phyloP scores from a whole-genome alignment of 805 yeast genomes.

The Schwanniomyces vanrijiae region DNA sequence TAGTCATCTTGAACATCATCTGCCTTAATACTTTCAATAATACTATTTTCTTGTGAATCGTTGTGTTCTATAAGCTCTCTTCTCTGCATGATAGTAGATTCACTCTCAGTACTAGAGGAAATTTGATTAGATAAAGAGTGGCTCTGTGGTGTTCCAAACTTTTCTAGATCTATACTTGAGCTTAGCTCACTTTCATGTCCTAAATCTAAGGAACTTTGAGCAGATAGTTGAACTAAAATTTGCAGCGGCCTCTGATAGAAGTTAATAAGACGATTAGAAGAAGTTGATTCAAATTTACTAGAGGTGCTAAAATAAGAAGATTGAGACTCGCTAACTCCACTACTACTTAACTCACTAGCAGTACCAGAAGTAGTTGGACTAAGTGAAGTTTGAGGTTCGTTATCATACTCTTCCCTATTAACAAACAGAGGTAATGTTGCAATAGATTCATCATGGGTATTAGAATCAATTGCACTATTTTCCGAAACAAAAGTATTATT shows the following conservation, averaged over 20 bases:
- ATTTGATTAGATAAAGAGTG: background rate
- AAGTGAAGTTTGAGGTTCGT: background rate
- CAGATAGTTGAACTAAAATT: slow-evolving; percentile 19
- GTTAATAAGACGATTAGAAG: background rate
- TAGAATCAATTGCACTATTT: background rate
- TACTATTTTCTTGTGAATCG: background rate
- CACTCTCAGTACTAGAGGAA: background rate
- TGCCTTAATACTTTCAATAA: background rate
- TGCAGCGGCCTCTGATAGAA: slow-evolving; percentile 24
- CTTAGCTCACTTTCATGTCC: slow-evolving; percentile 13
- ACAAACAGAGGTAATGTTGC: background rate
- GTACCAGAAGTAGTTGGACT: background rate
- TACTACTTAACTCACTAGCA: background rate
- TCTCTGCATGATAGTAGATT: slow-evolving; percentile 2
- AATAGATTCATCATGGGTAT: background rate
- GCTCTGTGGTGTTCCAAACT: slow-evolving; percentile 6
- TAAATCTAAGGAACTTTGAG: background rate
- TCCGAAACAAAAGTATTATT: background rate
- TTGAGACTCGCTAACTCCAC: background rate
- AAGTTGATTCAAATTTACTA: slow-evolving; percentile 5
- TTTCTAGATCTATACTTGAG: slow-evolving; percentile 16
- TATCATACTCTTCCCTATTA: background rate
- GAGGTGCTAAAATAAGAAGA: slow-evolving; percentile 6
- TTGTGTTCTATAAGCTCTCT: background rate
- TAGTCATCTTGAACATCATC: background rate